A percentile compares a stretch with the other conserved stretches of the same genome.
Conservation (phyloP, 345 rosid genomes). For the Murraya paniculata region DNA sequence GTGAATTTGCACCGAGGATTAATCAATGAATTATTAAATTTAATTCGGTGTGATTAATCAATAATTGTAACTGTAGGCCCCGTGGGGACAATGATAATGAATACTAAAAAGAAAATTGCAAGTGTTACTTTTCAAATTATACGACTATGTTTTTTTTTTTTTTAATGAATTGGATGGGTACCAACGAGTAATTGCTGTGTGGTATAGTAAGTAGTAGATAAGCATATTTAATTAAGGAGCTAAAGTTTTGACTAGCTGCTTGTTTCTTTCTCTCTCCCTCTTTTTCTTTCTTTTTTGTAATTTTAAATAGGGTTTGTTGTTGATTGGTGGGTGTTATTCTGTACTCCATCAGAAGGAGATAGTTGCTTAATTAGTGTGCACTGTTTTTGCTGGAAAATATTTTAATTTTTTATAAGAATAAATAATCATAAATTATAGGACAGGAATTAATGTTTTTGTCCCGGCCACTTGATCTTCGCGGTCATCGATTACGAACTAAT, state of each 20-base stretch:
- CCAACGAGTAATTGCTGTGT: not conserved
- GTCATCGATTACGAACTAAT: not conserved
- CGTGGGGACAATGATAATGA: not conserved
- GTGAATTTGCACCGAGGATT: not conserved
- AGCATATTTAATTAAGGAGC: not conserved
- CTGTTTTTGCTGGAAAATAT: not conserved
- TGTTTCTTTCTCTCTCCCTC: not conserved
- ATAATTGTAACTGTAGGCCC: conserved; percentile 15
- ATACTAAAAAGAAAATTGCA: not conserved
- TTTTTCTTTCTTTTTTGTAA: no score
- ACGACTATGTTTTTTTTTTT: conserved; percentile 7
- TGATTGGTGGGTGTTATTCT: not conserved
- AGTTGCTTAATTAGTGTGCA: not conserved
- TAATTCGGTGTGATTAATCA: not conserved
- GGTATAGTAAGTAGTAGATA: not conserved
- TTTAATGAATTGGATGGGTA: not conserved
- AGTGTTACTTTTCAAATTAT: conserved; percentile 14
- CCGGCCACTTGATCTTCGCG: not conserved
- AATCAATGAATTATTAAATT: not conserved
- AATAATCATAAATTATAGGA: not conserved
- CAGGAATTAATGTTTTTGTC: not conserved
- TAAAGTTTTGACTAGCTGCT: not conserved
- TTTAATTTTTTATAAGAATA: not conserved
- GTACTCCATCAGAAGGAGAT: not conserved
- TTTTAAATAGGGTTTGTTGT: not conserved